Percentiles rank a stretch among this genome's conserved stretches.
These are phyloP conservation scores for Schizochytrium sp. DNA, from an alignment of 108 stramenopile species.

Conservation along the genomic window DNA sequence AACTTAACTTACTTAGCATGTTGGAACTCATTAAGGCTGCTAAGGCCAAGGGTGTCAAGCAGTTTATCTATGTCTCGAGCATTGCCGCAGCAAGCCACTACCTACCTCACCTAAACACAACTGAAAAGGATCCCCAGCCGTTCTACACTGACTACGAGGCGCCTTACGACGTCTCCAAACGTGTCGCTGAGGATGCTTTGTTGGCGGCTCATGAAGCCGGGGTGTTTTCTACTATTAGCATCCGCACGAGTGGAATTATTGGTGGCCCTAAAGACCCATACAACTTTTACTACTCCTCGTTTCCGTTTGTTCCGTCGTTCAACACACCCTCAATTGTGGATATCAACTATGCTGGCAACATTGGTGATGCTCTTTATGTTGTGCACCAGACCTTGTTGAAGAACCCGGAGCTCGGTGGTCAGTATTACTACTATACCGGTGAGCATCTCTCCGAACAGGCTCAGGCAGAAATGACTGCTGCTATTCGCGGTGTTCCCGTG, in stretches of 20 bases:
- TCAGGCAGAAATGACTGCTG: background rate
- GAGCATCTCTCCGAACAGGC: constrained; percentile 2
- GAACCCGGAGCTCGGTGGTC: background rate
- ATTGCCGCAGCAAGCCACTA: constrained; percentile 51
- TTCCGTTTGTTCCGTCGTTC: constrained; percentile 17
- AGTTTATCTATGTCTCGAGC: constrained; percentile 50
- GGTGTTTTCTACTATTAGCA: constrained; percentile 21
- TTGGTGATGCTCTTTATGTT: constrained; percentile 54
- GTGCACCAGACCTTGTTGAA: constrained; percentile 44
- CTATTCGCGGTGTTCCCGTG: constrained; percentile 12
- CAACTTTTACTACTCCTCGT: constrained; percentile 42
- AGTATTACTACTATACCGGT: constrained; percentile 59
- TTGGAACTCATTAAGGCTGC: constrained; percentile 47
- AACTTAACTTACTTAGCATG: constrained; percentile 56
- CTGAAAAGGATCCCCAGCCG: constrained; percentile 1
- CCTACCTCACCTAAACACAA: background rate
- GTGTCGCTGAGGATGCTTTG: constrained; percentile 44
- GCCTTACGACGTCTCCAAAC: constrained; percentile 58
- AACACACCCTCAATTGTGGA: constrained; percentile 24
- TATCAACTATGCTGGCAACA: constrained; percentile 40
- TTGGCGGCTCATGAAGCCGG: constrained; percentile 20
- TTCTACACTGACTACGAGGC: constrained; percentile 50
- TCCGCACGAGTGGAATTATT: constrained; percentile 48
- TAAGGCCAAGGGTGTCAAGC: constrained; percentile 48
- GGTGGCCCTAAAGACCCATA: constrained; percentile 15